A percentile compares a stretch with the other conserved stretches of the same genome.
Evolutionary conservation across 2,329 filamentous ascomycete genomes (phyloP).

Genomic region (Paecilomyces dactylethromorphus): DNA sequence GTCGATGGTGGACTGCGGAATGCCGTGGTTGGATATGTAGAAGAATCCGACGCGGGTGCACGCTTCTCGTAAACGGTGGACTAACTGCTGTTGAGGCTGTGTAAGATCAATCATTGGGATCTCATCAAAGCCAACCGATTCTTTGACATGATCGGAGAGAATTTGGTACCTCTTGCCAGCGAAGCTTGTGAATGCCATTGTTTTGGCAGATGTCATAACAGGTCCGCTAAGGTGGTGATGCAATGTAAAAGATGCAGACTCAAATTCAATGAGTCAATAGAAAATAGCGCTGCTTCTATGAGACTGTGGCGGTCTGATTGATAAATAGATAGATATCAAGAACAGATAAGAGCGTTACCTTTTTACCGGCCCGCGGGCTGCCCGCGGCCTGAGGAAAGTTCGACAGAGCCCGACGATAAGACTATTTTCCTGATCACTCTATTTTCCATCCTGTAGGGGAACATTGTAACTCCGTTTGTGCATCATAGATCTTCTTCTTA

Average conservation of each 20-base stretch:
- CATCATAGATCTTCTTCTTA: neutral
- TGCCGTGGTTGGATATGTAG: conserved; percentile 22
- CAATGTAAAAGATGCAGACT: neutral
- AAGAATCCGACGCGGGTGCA: conserved; percentile 41
- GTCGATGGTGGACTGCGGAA: conserved; percentile 4
- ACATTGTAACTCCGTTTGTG: neutral
- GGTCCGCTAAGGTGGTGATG: neutral
- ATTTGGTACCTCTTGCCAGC: conserved; percentile 3
- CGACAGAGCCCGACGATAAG: neutral
- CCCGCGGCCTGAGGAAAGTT: neutral
- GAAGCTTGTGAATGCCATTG: conserved; percentile 4
- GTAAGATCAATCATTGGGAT: conserved; percentile 40
- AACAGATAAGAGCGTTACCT: neutral
- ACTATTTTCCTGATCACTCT: neutral
- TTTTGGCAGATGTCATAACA: neutral
- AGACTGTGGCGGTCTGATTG: neutral
- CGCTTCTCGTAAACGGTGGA: conserved; percentile 29
- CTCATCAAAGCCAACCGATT: conserved; percentile 12
- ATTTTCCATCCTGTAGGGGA: neutral
- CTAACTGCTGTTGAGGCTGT: conserved; percentile 33
- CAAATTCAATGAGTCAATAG: neutral
- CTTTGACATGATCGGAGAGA: conserved; percentile 3
- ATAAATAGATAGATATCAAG: neutral
- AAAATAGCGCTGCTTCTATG: neutral
- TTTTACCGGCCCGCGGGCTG: conserved; percentile 1